These are phyloP conservation scores for Asterella californica DNA, from an alignment of 225 moss, liverwort and hornwort genomes.

Conservation along the genomic window DNA sequence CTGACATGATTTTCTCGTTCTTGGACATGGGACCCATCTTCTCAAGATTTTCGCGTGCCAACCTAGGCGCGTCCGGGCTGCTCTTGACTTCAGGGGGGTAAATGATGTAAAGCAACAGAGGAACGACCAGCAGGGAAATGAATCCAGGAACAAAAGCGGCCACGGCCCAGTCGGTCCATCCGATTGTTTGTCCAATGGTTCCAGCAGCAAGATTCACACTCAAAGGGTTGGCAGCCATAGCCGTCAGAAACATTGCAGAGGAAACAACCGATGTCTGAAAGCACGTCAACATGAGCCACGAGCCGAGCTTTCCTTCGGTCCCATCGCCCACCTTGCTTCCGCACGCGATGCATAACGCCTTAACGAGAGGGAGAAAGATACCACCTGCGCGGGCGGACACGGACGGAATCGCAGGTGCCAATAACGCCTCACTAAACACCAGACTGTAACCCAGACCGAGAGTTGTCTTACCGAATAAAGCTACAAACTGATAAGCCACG, in stretches of 20 bases:
- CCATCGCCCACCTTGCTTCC: conserved; percentile 71
- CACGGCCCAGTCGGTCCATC: conserved; percentile 96
- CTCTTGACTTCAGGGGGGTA: conserved; percentile 89
- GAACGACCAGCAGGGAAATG: conserved; percentile 74
- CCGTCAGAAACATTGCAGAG: conserved; percentile 95
- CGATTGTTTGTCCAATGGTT: conserved; percentile 84
- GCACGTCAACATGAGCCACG: conserved; percentile 96
- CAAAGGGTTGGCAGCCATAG: conserved; percentile 95
- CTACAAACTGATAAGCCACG: conserved; percentile 89
- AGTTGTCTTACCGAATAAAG: conserved; percentile 77
- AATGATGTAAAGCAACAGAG: conserved; percentile 63
- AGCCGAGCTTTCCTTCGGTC: conserved; percentile 75
- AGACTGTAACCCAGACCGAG: conserved; percentile 86
- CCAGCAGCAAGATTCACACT: conserved; percentile 82
- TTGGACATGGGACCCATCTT: conserved; percentile 94
- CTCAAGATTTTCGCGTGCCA: conserved; percentile 74
- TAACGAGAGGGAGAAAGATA: conserved; percentile 90
- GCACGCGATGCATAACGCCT: conserved; percentile 79
- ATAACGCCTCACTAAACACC: conserved; percentile 84
- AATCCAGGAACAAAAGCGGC: conserved; percentile 83
- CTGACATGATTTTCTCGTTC: conserved; percentile 87
- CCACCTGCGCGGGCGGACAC: conserved; percentile 92
- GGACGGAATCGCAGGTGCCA: conserved; percentile 94
- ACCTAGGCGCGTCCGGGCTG: conserved; percentile 90
- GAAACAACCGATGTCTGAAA: conserved; percentile 91